These are phyloP conservation scores for Millerozyma acaciae DNA, from an alignment of 805 yeast species.

Conservation along the genomic window DNA sequence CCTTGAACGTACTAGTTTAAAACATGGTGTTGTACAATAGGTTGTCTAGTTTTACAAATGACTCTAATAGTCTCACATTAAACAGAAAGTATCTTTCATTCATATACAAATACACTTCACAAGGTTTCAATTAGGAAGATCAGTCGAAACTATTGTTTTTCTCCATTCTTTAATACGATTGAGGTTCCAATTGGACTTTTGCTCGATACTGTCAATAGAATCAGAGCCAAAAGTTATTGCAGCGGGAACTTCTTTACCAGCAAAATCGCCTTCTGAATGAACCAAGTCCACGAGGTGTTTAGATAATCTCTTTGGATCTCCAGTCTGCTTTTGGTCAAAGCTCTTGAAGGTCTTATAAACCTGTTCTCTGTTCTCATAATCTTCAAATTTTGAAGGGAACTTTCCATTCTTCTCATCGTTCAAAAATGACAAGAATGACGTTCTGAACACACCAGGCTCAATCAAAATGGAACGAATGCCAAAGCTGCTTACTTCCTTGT, in stretches of 20 bases:
- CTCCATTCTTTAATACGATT: neutral
- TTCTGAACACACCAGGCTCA: constrained; percentile 1
- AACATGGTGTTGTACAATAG: no score
- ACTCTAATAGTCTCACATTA: no score
- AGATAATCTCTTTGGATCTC: neutral
- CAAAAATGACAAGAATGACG: neutral
- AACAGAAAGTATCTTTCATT: no score
- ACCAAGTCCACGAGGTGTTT: neutral
- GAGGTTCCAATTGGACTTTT: neutral
- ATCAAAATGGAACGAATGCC: neutral
- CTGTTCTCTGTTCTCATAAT: neutral
- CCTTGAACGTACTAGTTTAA: no score
- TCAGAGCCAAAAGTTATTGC: neutral
- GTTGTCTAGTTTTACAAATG: no score
- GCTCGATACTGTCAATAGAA: neutral
- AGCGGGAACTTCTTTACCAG: neutral
- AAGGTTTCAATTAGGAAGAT: neutral
- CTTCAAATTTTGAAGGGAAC: neutral
- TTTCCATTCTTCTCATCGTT: neutral
- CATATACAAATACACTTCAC: no score
- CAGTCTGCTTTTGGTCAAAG: neutral
- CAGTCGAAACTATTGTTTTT: neutral
- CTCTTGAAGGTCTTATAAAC: neutral
- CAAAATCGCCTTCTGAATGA: neutral
- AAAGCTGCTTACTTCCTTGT: neutral